These are phyloP conservation scores for Psilocybe azurescens DNA, from an alignment of 768 basidiomycete species.

Conservation along the genomic window DNA sequence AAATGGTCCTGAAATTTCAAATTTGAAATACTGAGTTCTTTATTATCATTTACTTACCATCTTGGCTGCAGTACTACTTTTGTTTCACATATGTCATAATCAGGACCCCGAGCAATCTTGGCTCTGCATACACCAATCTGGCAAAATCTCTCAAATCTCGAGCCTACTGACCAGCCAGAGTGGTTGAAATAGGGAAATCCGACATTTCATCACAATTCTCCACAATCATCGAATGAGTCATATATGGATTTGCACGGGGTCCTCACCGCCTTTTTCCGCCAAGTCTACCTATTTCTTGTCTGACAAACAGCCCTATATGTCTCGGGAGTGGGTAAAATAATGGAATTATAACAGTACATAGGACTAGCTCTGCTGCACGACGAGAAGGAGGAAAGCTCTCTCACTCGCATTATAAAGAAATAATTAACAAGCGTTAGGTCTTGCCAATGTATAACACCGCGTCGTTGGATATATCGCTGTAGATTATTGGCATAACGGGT, in stretches of 20 bases:
- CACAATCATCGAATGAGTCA: neutral
- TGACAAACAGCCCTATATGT: neutral
- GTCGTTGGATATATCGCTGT: neutral
- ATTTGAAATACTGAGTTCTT: conserved; percentile 2
- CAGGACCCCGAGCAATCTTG: neutral
- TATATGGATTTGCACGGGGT: neutral
- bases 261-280: neutral
- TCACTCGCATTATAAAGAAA: neutral
- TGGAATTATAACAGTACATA: neutral
- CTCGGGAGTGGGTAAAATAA: neutral
- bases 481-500: neutral
- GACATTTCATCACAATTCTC: neutral
- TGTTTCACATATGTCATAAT: conserved; percentile 4
- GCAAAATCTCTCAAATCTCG: neutral
- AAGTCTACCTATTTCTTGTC: neutral
- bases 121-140: neutral
- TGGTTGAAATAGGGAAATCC: neutral
- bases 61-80: neutral
- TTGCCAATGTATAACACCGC: neutral
- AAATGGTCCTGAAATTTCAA: neutral
- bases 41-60: neutral
- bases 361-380: neutral
- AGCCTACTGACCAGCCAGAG: neutral
- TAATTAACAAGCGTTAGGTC: neutral
- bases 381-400: neutral